Conservation (phyloP, 1,284 basidiomycete species). For the Pseudomicrostroma phylloplanum region DNA sequence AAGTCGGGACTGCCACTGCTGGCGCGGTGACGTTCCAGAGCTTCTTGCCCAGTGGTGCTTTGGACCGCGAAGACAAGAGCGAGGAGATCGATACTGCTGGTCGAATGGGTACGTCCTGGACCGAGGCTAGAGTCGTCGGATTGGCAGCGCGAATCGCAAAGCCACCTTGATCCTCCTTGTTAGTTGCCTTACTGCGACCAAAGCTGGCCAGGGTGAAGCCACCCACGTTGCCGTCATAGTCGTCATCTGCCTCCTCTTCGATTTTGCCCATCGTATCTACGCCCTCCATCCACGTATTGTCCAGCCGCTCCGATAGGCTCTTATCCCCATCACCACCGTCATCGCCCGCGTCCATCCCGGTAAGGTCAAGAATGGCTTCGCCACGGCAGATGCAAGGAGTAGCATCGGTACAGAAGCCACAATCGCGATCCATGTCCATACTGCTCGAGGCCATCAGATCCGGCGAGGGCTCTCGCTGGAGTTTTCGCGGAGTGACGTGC, state of each 20-base stretch:
- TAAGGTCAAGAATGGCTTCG: slow-evolving; percentile 18
- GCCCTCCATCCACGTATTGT: slow-evolving; percentile 4
- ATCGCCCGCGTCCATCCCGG: not conserved
- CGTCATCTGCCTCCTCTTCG: slow-evolving; percentile 8
- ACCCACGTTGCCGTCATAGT: not conserved
- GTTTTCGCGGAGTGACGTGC: not conserved
- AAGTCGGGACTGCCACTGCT: not conserved
- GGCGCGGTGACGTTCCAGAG: not conserved
- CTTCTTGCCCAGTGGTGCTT: not conserved
- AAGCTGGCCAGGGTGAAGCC: too few relatives aligned
- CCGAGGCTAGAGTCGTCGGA: not conserved
- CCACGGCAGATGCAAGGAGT: slow-evolving; percentile 17
- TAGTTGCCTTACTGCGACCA: not conserved
- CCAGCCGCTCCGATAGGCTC: not conserved
- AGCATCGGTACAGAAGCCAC: slow-evolving; percentile 18
- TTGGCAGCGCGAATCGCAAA: not conserved
- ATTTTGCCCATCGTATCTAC: slow-evolving; percentile 7
- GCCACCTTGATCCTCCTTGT: not conserved
- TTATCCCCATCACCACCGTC: not conserved
- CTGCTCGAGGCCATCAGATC: slow-evolving; percentile 1
- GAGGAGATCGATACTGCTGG: slow-evolving; percentile 7
- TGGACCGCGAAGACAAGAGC: slow-evolving; percentile 3
- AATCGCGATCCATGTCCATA: slow-evolving; percentile 17
- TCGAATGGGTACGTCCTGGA: not conserved
- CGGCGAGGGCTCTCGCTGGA: not conserved